Evolutionary conservation across 306 rosid species (phyloP), one percentile per base, ranked within the genome.

Genomic region (Castanea sativa): DNA sequence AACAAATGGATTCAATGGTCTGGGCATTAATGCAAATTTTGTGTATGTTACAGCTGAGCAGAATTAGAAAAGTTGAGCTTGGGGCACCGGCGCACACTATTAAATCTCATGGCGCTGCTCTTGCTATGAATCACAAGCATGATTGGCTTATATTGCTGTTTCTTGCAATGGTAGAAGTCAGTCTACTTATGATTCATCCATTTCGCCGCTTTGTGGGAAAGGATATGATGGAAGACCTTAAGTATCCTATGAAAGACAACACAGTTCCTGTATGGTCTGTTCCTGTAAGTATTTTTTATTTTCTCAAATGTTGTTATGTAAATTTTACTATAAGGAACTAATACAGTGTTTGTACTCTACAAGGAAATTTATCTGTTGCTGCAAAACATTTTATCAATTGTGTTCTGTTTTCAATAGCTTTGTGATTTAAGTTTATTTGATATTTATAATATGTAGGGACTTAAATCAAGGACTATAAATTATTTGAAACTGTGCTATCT

Each of bases 261-360:
- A 91, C 97, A 9, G 97, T 95, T n/a, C 99, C 99, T 30, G 52
- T 81, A 27, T 95, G 99, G 99, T 85, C 99, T 69, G 97, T 95
- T 70, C 97, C 97, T 53, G 99, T 95, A 80, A 89, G 92, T 81
- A 51, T 55, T 29, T 35, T 19, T 23, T 55, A 71, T 73, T 45
- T 25, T 49, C 53, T 12, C 53, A 49, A 49, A 49, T 49, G 53
- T 49, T 49, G 16, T 12, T 49, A 12, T 49, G 16, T 10, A 2
- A 49, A 49, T 13, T 12, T 49, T 49, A 12, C 12, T 12, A 12
- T 49, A 49, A 10, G 53, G 5, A 49, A 38, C 45, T 38, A 8
- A 38, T 11, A 38, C 45, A 38, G 45, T 8, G 11, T 38, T 38
- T 38, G 45, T 38, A 38, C 45, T 7, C 45, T 7, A 7, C 45